Evolutionary conservation across 2,329 filamentous ascomycete species (phyloP), one percentile per base, ranked within the genome.

Genomic region (Seiridium cupressi): DNA sequence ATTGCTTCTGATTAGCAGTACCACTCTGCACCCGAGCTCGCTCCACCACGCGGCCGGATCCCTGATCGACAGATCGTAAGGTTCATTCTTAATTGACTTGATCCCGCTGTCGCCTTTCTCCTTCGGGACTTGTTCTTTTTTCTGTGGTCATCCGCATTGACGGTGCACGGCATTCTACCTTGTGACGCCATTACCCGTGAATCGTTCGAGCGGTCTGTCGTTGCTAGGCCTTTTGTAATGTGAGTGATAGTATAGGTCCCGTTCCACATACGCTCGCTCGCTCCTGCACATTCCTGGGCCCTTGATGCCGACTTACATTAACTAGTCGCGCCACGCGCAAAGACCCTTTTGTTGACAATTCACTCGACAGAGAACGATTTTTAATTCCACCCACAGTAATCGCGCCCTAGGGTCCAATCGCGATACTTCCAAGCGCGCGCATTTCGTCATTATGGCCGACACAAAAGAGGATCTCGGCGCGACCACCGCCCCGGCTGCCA

Each of bases 401-500:
- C 18, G 2, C 18, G 18, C 18, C 18, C 18, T 26, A 26, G 18
- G 18, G 18, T 26, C 18, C 18, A 26, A 26, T 26, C 18, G 18
- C 18, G 18, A 26, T 2, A 26, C 18, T 26, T 26, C 18, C 18
- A 26, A 26, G 18, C 1, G 18, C 18, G 18, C 18, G 18, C 18
- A 26, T 26, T 26, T 26, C 18, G 18, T 2, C 18, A 59, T 31
- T 26, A 59, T 59, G 57, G 57, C 57, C 38, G 32, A 59, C 36
- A 44, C 31, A 18, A 59, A 59, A 36, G 34, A 35, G 38, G 57
- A 59, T 9, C 48, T 40, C 13, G 49, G 18, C 31, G 36, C 44
- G n/a, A 42, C 51, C 7, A 53, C 58, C 51, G 51, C 51, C 11
- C 35, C 58, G 13, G 44, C 54, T 42, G 44, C 62, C 10, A 59